Percentiles rank a stretch among this genome's conserved stretches.
Evolutionary conservation across 2,329 filamentous ascomycete genomes (phyloP).

Genomic region (Pseudogymnoascus pannorum): DNA sequence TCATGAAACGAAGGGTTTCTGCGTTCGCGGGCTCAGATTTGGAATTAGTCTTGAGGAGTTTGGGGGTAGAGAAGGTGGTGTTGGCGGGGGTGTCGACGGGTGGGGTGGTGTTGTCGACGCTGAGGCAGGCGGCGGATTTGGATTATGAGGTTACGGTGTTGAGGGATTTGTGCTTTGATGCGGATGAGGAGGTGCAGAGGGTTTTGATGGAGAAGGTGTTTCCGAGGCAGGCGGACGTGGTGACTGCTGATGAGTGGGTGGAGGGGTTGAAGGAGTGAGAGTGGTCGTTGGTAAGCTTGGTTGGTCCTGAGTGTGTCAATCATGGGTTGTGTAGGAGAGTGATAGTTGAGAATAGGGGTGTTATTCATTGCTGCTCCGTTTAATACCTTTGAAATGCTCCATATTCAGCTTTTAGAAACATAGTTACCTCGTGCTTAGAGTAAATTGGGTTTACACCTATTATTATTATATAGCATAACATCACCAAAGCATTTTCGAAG

Average conservation of each 20-base stretch:
- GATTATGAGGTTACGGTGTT: constrained; percentile 31
- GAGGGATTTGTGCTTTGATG: constrained; percentile 31
- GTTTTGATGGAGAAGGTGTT: constrained; percentile 31
- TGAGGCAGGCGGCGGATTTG: constrained; percentile 30
- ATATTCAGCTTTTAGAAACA: no score
- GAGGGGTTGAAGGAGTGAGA: background rate
- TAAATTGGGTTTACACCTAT: no score
- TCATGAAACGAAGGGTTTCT: constrained; percentile 32
- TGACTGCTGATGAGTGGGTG: constrained; percentile 27
- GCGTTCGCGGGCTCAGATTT: constrained; percentile 31
- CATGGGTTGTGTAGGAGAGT: background rate
- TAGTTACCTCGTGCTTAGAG: no score
- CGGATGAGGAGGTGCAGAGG: constrained; percentile 28
- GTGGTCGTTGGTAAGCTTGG: background rate
- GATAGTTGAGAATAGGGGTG: no score
- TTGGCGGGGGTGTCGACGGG: constrained; percentile 31
- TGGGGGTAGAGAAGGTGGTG: constrained; percentile 25
- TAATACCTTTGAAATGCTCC: no score
- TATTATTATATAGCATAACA: background rate
- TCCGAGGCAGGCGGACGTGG: constrained; percentile 24
- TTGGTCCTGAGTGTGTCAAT: background rate
- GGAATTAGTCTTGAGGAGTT: constrained; percentile 29
- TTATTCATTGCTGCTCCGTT: no score
- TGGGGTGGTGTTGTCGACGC: constrained; percentile 33
- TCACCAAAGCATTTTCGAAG: no score